These are phyloP conservation scores for Aspergillus conjunctus DNA, from an alignment of 495 filamentous ascomycete genomes.

Conservation along the genomic window DNA sequence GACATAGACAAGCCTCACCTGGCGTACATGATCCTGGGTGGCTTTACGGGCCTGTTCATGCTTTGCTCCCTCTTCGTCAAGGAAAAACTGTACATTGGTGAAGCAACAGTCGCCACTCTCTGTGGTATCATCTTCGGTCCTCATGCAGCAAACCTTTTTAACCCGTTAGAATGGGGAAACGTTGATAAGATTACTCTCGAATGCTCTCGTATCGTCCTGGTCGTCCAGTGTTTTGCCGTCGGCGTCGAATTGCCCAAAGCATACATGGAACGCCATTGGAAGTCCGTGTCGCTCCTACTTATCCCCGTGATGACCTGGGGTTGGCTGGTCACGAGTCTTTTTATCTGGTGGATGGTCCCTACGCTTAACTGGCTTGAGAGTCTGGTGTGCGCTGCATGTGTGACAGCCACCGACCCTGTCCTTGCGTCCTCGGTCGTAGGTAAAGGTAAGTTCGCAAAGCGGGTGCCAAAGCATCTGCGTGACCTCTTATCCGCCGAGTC, in stretches of 20 bases:
- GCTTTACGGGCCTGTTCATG: slow-evolving; percentile 99
- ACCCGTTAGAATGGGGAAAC: slow-evolving; percentile 85
- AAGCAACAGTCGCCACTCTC: slow-evolving; percentile 94
- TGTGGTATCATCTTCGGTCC: slow-evolving; percentile 98
- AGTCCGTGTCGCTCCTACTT: slow-evolving; percentile 83
- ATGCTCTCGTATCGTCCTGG: slow-evolving; percentile 94
- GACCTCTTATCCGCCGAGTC: slow-evolving; percentile 96
- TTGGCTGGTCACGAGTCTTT: slow-evolving; percentile 92
- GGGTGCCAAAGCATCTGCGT: slow-evolving; percentile 94
- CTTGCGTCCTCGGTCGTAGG: slow-evolving; percentile 97
- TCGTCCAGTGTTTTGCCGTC: slow-evolving; percentile 99
- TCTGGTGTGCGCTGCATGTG: slow-evolving; percentile 84
- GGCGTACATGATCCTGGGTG: slow-evolving; percentile 98
- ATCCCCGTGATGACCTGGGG: slow-evolving; percentile 97
- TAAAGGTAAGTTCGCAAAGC: slow-evolving; percentile 97
- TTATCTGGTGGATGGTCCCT: slow-evolving; percentile 94
- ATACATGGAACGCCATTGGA: slow-evolving; percentile 99
- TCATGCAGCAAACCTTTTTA: slow-evolving; percentile 87
- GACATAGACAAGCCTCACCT: slow-evolving; percentile 92
- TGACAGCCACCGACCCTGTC: slow-evolving; percentile 97
- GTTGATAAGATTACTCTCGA: slow-evolving; percentile 95
- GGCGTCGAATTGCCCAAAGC: slow-evolving; percentile 96
- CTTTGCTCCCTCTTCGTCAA: slow-evolving; percentile 96
- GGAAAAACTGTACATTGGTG: slow-evolving; percentile 97
- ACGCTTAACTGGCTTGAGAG: slow-evolving; percentile 85